Evolutionary conservation across 768 basidiomycete genomes (phyloP), one percentile per base, ranked within the genome.

Genomic region (Mycena rosella): DNA sequence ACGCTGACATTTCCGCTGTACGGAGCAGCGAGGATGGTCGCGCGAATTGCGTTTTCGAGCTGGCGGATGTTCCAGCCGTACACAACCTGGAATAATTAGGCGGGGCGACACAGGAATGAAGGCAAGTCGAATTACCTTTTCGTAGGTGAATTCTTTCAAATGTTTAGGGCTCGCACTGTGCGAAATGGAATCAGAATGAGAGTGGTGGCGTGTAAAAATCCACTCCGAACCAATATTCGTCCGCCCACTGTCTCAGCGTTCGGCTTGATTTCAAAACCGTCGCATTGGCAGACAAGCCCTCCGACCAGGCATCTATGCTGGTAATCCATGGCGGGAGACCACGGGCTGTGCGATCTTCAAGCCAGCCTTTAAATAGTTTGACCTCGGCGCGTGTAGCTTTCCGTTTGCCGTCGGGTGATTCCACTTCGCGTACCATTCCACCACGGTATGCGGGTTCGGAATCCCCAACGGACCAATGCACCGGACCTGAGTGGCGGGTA

Each of bases 121-220:
- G 40, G 34, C 45, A 59, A 45, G 30, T 17, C 34, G 58, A 65
- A 45, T 65, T 75, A 18, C 65, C 90, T 82, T 93, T 93, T 84
- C 80, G 68, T 94, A 92, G 8, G 86, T 83, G 74, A 96, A 94
- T 78, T 95, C 93, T 76, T 95, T 95, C 68, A 95, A 80, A 18
- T 84, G 77, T 72, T 91, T 94, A 10, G 76, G 81, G 72, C 90
- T 91, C 27, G 85, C 83, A 64, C 67, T 65, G 26, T 57, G 30
- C 20, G 17, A 7, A 6, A 18, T 30, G 40, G n/a, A 40, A 68
- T 68, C 44, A 68, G 67, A 52, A 29, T 22, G 42, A 27, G 14
- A 27, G 11, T 3, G 8, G 56, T 3, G 22, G 51, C 3, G 10
- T n/a, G 58, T 13, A 15, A n/a, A 26, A 5, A 54, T 2, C 18